phyloP scores from a whole-genome alignment of 2,329 filamentous ascomycete species.

The Cryphonectria parasitica region DNA sequence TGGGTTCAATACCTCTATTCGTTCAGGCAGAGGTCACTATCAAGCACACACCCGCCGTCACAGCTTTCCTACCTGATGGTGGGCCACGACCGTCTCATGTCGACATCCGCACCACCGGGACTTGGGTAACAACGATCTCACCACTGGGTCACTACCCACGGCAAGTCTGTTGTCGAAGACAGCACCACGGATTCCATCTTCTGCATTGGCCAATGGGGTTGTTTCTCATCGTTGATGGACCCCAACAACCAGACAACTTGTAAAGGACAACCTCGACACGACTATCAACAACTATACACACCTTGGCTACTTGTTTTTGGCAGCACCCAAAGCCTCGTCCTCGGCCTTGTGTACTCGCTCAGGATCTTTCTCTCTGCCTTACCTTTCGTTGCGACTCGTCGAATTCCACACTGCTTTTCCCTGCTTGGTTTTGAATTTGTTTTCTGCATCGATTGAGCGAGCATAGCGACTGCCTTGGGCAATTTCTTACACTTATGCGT shows the following conservation, averaged over 20 bases:
- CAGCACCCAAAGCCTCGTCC: slow-evolving; percentile 13
- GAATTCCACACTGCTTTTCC: slow-evolving; percentile 11
- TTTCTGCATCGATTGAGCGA: slow-evolving; percentile 24
- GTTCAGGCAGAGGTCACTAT: slow-evolving; percentile 42
- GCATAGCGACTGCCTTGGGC: slow-evolving; percentile 27
- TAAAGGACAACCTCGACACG: slow-evolving; percentile 9
- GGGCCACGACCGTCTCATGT: slow-evolving; percentile 47
- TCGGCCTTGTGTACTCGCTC: slow-evolving; percentile 13
- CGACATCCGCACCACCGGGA: slow-evolving; percentile 42
- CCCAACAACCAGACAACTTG: slow-evolving; percentile 10
- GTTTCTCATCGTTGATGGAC: not conserved
- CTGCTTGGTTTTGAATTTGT: slow-evolving; percentile 8
- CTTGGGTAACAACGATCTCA: slow-evolving; percentile 21
- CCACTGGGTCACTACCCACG: slow-evolving; percentile 13
- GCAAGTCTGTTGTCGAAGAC: slow-evolving; percentile 27
- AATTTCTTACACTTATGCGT: not conserved
- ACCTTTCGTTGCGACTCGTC: slow-evolving; percentile 10
- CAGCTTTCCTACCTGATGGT: slow-evolving; percentile 54
- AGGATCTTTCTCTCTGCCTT: slow-evolving; percentile 12
- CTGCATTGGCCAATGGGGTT: slow-evolving; percentile 1
- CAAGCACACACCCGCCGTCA: slow-evolving; percentile 47
- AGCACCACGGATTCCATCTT: slow-evolving; percentile 10
- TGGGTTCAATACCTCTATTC: slow-evolving; percentile 57
- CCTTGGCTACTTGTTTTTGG: slow-evolving; percentile 2
- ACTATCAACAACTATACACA: slow-evolving; percentile 8